phyloP scores from a whole-genome alignment of 257 asterid genomes.

The Capsicum pubescens region DNA sequence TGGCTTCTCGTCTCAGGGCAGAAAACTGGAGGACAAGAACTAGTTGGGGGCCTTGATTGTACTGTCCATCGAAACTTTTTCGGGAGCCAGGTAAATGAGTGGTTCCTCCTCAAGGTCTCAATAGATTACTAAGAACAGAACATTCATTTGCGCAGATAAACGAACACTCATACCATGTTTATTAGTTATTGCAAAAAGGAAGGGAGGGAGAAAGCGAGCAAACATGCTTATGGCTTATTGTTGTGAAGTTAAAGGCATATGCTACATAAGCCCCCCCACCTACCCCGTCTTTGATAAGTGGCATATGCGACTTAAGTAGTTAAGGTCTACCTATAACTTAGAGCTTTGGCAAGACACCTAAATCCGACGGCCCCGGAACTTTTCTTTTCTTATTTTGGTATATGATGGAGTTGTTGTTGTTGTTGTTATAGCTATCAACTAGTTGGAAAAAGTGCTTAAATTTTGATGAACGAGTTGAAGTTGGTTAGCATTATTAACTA shows the following conservation, averaged over 20 bases:
- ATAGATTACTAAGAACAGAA: not conserved
- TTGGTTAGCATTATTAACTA: not conserved
- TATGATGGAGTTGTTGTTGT: not conserved
- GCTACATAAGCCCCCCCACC: not conserved
- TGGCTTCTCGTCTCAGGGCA: constrained; percentile 62
- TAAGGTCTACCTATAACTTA: not conserved
- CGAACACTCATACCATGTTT: not conserved
- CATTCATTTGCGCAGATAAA: not conserved
- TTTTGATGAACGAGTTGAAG: not conserved
- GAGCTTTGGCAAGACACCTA: not conserved
- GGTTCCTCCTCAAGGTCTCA: constrained; percentile 7
- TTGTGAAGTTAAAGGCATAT: not conserved
- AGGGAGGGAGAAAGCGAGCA: not conserved
- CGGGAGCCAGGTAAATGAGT: constrained; percentile 29
- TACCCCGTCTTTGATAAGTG: not conserved
- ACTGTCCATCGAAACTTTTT: constrained; percentile 68
- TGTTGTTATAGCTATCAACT: not conserved
- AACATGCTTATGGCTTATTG: not conserved
- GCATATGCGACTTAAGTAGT: not conserved
- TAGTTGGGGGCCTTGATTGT: constrained; percentile 94
- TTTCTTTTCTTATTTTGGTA: not conserved
- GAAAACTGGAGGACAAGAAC: constrained; percentile 93
- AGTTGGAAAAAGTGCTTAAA: not conserved
- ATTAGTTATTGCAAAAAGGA: not conserved
- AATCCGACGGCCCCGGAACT: not conserved